Conservation (phyloP, 805 yeast genomes). For the Candida sakaeoensis region DNA sequence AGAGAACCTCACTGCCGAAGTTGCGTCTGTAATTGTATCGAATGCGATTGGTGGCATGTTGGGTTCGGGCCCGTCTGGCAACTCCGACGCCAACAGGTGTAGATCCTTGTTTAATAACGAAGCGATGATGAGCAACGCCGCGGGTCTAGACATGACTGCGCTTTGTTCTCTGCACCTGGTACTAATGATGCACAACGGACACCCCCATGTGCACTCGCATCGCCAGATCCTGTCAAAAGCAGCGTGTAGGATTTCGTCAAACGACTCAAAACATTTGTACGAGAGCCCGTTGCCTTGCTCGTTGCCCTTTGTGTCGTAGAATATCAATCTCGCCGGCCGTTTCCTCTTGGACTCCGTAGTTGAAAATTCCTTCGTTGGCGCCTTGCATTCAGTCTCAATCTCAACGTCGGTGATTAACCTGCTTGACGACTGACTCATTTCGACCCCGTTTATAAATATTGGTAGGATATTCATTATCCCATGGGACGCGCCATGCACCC, state of each 20-base stretch:
- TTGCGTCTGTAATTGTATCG: slow-evolving; percentile 64
- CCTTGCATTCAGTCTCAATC: slow-evolving; percentile 89
- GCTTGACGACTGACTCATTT: slow-evolving; percentile 36
- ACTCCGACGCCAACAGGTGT: slow-evolving; percentile 37
- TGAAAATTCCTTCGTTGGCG: slow-evolving; percentile 95
- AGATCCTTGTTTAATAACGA: slow-evolving; percentile 53
- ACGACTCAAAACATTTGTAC: slow-evolving; percentile 73
- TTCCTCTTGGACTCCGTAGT: slow-evolving; percentile 63
- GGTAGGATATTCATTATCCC: slow-evolving; percentile 80
- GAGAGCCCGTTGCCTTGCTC: slow-evolving; percentile 75
- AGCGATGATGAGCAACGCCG: slow-evolving; percentile 68
- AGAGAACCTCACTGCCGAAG: slow-evolving; percentile 56
- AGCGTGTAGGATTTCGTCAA: slow-evolving; percentile 59
- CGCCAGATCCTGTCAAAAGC: slow-evolving; percentile 56
- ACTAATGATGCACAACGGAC: slow-evolving; percentile 85
- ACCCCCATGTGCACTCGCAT: slow-evolving; percentile 75
- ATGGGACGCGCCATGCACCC: slow-evolving; percentile 96
- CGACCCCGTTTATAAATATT: slow-evolving; percentile 65
- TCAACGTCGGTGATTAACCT: slow-evolving; percentile 45
- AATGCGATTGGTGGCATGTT: slow-evolving; percentile 65
- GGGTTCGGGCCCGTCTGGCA: slow-evolving; percentile 70
- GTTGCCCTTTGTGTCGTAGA: slow-evolving; percentile 84
- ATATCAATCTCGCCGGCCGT: slow-evolving; percentile 83
- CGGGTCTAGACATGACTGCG: slow-evolving; percentile 83
- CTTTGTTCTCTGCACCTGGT: slow-evolving; percentile 76